Evolutionary conservation across 371 early-diverging fungal genomes (phyloP), one percentile per base, ranked within the genome.

Genomic region (Synchytrium microbalum): DNA sequence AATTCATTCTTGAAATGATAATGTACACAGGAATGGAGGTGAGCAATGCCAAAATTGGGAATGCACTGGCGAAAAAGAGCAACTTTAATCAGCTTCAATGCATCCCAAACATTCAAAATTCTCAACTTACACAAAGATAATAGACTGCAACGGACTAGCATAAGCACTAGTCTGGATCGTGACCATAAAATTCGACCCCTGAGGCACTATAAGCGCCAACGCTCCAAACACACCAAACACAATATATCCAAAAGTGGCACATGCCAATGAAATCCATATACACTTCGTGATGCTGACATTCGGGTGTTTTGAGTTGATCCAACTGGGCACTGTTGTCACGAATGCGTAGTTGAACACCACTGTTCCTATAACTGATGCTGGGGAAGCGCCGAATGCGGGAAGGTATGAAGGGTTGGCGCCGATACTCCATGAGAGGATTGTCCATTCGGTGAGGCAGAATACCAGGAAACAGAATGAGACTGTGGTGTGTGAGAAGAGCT

Each of bases 291-390:
- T 61, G 67, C 67, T 72, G 24, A 63, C 64, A 10, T 13, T 64
- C 16, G 32, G 57, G 3, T n/a, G 19, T 10, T 71, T 76, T 13
- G 72, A 71, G 59, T 79, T 79, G 24, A 79, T 65, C 79, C 79
- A 79, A 23, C 72, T 72, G n/a, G 79, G 79, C 25, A 79, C 65
- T 30, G 75, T 75, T 61, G 75, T 76, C 28, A 75, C 79, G 46
- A 79, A 51, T 0, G 79, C 72, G 51, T 70, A 78, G 64, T 75
- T 79, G 60, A 75, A 79, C 59, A 79, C 67, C 30, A 79, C 75
- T 23, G 63, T 67, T 5, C 76, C 79, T 16, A 79, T 65, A 24
- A 71, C 74, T 1, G 58, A 33, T 13, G 70, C 68, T 25, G 67
- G 63, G 57, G 67, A 55, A 13, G 31, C 1, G 2, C 73, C 75